Conservation (phyloP, 495 filamentous ascomycete genomes). For the Aspergillus ellipticus region DNA sequence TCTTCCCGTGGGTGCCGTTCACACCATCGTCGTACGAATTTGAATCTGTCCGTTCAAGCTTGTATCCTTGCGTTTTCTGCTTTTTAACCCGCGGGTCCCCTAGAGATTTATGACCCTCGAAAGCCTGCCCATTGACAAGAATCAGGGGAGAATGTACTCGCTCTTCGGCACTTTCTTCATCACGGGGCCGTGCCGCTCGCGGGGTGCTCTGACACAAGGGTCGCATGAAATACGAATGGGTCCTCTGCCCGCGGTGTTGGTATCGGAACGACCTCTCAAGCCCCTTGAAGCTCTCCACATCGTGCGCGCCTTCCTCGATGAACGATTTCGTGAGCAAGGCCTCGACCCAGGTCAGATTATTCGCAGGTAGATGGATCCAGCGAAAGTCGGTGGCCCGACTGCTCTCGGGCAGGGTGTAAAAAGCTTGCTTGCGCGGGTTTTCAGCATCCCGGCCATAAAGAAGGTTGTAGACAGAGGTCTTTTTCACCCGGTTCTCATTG, state of each 20-base stretch:
- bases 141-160: constrained; percentile 16
- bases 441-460: constrained; percentile 58
- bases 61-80: constrained; percentile 25
- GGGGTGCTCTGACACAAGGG: constrained; percentile 59
- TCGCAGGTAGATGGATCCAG: constrained; percentile 69
- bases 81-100: constrained; percentile 14
- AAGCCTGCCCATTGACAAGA: constrained; percentile 18
- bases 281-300: constrained; percentile 66
- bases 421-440: constrained; percentile 46
- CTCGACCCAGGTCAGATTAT: constrained; percentile 59
- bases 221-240: constrained; percentile 66
- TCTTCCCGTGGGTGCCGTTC: constrained; percentile 31
- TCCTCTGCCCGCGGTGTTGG: constrained; percentile 57
- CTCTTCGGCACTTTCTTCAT: constrained; percentile 36
- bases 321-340: constrained; percentile 63
- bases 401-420: constrained; percentile 52
- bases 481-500: constrained; percentile 56
- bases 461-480: constrained; percentile 54
- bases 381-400: constrained; percentile 56
- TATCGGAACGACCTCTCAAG: constrained; percentile 62
- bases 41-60: constrained; percentile 27
- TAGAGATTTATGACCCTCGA: constrained; percentile 3
- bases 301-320: constrained; percentile 61
- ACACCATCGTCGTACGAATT: constrained; percentile 32
- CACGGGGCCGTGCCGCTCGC: constrained; percentile 34